Evolutionary conservation across 306 rosid genomes (phyloP).

Genomic region (Heteromeles arbutifolia): DNA sequence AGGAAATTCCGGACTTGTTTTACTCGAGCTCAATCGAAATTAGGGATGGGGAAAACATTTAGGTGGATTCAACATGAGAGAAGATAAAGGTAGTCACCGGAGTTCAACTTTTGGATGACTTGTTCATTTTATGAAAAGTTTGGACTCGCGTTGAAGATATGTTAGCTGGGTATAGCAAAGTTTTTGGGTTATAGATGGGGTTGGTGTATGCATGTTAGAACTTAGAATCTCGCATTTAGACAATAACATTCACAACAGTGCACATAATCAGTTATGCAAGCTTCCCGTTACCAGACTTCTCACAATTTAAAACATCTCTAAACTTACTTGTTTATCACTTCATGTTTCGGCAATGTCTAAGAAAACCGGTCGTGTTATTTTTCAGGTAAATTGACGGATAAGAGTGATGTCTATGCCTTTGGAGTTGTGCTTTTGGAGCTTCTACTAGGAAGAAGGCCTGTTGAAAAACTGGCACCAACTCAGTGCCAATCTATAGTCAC

Average conservation of each 20-base stretch:
- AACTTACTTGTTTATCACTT: neutral
- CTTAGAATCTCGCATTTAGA: no score
- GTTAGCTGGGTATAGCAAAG: neutral
- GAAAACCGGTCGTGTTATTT: neutral
- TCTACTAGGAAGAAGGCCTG: conserved; percentile 72
- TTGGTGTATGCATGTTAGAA: no score
- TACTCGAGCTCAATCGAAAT: neutral
- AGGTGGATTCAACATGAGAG: neutral
- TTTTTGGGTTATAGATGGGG: neutral
- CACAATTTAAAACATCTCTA: neutral
- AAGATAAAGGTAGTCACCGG: neutral
- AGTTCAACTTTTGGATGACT: neutral
- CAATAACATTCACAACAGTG: no score
- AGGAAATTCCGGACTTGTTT: neutral
- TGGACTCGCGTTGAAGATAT: neutral
- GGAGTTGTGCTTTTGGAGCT: conserved; percentile 93
- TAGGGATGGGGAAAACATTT: neutral
- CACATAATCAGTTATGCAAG: neutral
- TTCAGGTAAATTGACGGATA: conserved; percentile 82
- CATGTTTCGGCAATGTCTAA: neutral
- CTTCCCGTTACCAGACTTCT: neutral
- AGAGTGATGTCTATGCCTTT: conserved; percentile 92
- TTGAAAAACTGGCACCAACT: conserved; percentile 75
- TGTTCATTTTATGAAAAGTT: neutral
- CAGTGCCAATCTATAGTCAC: conserved; percentile 93